Base-by-base conservation (phyloP, 441 rosid species). In the Aleurites moluccanus region DNA sequence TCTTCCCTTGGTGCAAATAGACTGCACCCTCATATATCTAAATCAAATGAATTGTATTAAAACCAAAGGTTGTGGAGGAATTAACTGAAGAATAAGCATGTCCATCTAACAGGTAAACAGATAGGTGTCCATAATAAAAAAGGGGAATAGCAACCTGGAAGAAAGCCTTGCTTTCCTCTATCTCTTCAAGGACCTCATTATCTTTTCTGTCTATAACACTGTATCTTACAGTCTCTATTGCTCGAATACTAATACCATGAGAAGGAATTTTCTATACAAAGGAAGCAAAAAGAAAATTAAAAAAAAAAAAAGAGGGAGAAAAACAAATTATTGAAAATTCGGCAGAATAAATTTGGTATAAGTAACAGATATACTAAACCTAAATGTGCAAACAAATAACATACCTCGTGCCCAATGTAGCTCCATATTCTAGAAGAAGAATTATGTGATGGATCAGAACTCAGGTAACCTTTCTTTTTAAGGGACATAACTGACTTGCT, bases 121-220 rank as follows among this genome's bases (percentile, higher is more conserved):
- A 66, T 28, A 40, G 44, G 15, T 20, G 21, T 62, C 45, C 15
- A 27, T 13, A 57, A 10, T 8, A 45, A 65, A 52, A 44, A 27
- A 28, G 20, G 45, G n/a, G 44, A 77, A 44, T 73, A 18, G 45
- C 27, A 65, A 88, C 97, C 97, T 95, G 99, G 82, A 95, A 93
- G 90, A 95, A 95, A 64, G 99, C 99, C 81, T 80, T 90, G 90
- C 98, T 93, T 85, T 95, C 97, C 84, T 93, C 99, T 70, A 95
- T 90, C 86, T 93, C 97, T 81, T 95, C 98, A n/a, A 95, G 90
- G 72, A 89, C 82, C 80, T 87, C 84, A 33, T 88, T 73, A 72
- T 61, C 80, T 68, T 75, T 77, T 57, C 73, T 82, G 75, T 90
- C 89, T 77, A 90, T 81, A 64, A 93, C 97, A 65, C 64, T 78